These are phyloP conservation scores for Vickermania ingenoplastis DNA, from an alignment of 208 protist species.

Conservation along the genomic window DNA sequence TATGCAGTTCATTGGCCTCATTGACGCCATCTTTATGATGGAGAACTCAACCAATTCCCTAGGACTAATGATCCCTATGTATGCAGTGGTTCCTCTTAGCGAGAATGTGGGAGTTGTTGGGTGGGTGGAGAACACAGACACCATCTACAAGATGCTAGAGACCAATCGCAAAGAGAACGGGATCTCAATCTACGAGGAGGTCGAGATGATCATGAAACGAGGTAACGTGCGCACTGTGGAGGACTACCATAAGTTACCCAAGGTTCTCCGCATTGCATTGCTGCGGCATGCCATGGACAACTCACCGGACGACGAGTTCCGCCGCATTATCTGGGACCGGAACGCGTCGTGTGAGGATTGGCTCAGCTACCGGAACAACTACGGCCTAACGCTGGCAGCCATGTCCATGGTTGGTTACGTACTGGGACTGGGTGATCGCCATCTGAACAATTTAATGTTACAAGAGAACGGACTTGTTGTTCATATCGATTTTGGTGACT, in stretches of 20 bases:
- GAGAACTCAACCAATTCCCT: conserved; percentile 77
- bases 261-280: conserved; percentile 71
- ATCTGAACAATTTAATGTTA: conserved; percentile 99
- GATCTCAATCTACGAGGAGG: conserved; percentile 82
- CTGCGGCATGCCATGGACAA: conserved; percentile 91
- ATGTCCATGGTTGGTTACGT: conserved; percentile 99
- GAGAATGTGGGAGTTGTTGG: conserved; percentile 98
- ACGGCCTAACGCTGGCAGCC: conserved; percentile 97
- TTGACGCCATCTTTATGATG: conserved; percentile 96
- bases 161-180: conserved; percentile 48
- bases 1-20: conserved; percentile 99
- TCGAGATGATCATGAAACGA: conserved; percentile 69
- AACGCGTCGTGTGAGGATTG: conserved; percentile 97
- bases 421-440: conserved; percentile 98
- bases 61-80: conserved; percentile 92
- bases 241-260: conserved; percentile 74
- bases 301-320: conserved; percentile 94
- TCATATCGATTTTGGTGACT: conserved; percentile 99
- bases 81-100: conserved; percentile 98
- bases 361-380: conserved; percentile 97
- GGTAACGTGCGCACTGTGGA: conserved; percentile 60
- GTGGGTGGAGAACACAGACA: conserved; percentile 98
- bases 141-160: conserved; percentile 90
- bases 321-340: conserved; percentile 96
- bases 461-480: conserved; percentile 96